Base-by-base conservation (phyloP, 192 early-diverging fungal species). In the Entomortierella beljakovae region DNA sequence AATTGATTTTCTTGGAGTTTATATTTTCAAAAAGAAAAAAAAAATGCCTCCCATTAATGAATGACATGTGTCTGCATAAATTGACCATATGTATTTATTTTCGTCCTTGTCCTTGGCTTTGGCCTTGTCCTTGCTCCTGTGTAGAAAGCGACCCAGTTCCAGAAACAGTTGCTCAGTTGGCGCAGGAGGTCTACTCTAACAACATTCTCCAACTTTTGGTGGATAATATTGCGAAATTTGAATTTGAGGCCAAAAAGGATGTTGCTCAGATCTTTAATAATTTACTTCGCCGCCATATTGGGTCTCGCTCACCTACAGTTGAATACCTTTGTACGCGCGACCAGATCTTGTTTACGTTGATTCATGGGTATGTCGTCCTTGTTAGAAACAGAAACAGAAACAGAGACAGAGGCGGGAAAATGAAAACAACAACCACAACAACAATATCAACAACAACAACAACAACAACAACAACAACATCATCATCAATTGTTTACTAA, bases 171-270 rank as follows among this genome's bases (percentile, higher is more conserved):
- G 91, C 94, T 15, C 95, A 98, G 74, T 87, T 99, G 43, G 90
- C 97, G 6, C 96, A 98, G 84, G 98, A 99, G 87, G 91, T 97
- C 35, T 96, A 97, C 87, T 93, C 90, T 65, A 94, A 89, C 33
- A 95, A 98, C 73, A 84, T 99, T 56, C 86, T 99, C 16, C 93
- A 94, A 34, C 82, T 94, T 68, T 79, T 99, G 65, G 90, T 98
- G 29, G 64, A 88, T n/a, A 97, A 98, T 81, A 94, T 99, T 62
- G 83, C 87, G 32, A 88, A 92, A 55, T 93, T 99, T 40, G 98
- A 99, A 83, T 99, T 99, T 82, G 94, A 95, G 81, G 94, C 94
- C 58, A 93, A 94, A 80, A 99, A 99, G 86, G 98, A 99, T 71
- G 97, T 98, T 26, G 92, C 94, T 64, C 93, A 95, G 76, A 98